Evolutionary conservation across 139 green algal genomes (phyloP), one percentile per base, ranked within the genome.

Genomic region (Pleodorina starrii): DNA sequence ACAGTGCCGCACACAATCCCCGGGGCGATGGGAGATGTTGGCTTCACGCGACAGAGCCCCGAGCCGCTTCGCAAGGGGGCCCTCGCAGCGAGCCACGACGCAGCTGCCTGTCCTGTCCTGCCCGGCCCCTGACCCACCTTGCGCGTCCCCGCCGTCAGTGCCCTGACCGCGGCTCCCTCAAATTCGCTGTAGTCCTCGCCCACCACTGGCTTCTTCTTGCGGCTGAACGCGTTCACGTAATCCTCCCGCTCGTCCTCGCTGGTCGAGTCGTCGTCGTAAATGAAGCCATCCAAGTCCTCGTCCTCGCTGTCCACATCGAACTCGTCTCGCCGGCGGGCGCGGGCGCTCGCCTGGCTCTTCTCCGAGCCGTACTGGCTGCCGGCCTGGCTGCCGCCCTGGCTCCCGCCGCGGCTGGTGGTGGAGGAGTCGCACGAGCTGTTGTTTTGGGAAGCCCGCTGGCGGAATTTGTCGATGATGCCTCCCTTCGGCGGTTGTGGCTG

Each of bases 221-320:
- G 43, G 25, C 82, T 40, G 46, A 88, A 88, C 10, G 82, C 82
- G 36, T 88, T 88, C 1, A 88, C 82, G 60, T 88, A 88, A 36
- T 88, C 82, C 60, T 79, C 82, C 40, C 82, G 82, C 82, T 88
- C 82, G 46, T 88, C 82, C 66, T 88, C 82, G 7, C 44, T 71
- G n/a, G 82, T 88, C 9, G 44, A 71, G 11, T 88, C 82, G 32
- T 88, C 82, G 43, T 88, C 82, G n/a, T 88, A 88, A 32, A 88
- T 88, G 82, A 88, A 88, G n/a, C 82, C 82, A 0, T 88, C 82
- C 29, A 88, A 32, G 66, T 88, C 82, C 14, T 88, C 82, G 17
- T 88, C 82, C 32, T 66, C 82, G 19, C 44, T 79, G 19, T 79
- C 66, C n/a, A 88, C 82, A 29, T 88, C 82, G 9, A 32, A 88